Percentiles rank a stretch among this genome's conserved stretches.
These are phyloP conservation scores for Antarctomyces pellizariae DNA, from an alignment of 495 filamentous ascomycete species.

Conservation along the genomic window DNA sequence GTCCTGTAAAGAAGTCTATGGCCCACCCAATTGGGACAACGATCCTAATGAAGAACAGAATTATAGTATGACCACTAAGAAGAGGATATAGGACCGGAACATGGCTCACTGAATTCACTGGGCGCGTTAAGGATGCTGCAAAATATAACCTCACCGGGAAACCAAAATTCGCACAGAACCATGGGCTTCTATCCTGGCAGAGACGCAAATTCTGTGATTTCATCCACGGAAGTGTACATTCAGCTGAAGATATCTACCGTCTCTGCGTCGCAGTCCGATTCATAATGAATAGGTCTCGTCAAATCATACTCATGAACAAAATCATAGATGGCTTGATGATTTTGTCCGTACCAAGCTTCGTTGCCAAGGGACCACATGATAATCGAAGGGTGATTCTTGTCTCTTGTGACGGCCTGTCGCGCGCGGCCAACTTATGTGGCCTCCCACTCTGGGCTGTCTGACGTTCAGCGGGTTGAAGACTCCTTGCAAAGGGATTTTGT, in stretches of 20 bases:
- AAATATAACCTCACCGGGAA: no score
- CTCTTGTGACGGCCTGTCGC: conserved; percentile 37
- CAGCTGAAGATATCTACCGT: conserved; percentile 40
- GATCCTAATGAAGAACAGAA: no score
- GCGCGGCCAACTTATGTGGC: conserved; percentile 49
- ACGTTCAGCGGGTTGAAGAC: conserved; percentile 26
- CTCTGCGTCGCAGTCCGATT: conserved; percentile 33
- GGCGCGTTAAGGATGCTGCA: no score
- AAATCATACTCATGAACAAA: conserved; percentile 31
- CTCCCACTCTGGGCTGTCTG: conserved; percentile 44
- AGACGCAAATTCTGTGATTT: conserved; percentile 19
- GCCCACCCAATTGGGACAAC: no score
- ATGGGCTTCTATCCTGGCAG: conserved; percentile 26
- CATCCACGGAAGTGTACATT: conserved; percentile 36
- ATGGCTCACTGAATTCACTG: no score
- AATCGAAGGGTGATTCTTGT: conserved; percentile 42
- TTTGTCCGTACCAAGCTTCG: conserved; percentile 45
- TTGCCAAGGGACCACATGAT: conserved; percentile 59
- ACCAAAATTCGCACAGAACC: conserved; percentile 46
- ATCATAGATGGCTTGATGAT: conserved; percentile 42
- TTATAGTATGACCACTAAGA: no score
- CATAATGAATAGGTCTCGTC: conserved; percentile 42
- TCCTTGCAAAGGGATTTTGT: conserved; percentile 28
- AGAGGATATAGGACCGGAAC: no score
- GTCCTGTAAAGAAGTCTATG: no score